A percentile compares a stretch with the other conserved stretches of the same genome.
Evolutionary conservation across 352 stramenopile genomes (phyloP).

Genomic region (Pythium phragmiticola): DNA sequence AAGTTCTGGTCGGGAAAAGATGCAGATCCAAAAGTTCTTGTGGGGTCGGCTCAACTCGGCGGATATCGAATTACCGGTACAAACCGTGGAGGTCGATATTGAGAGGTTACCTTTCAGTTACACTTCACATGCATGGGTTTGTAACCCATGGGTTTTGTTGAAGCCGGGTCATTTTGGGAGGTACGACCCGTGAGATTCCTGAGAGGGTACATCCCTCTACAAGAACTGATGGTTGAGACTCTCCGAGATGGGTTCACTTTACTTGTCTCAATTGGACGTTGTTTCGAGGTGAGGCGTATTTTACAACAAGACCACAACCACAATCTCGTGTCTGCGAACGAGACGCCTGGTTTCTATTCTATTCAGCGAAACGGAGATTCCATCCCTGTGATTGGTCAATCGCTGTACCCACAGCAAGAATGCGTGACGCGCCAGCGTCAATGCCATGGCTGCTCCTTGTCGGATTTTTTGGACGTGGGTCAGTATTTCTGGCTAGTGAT

Average conservation of each 20-base stretch:
- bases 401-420: constrained; percentile 16
- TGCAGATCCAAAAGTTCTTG: no score
- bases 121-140: no score
- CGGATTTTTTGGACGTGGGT: not conserved
- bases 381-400: constrained; percentile 8
- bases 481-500: constrained; percentile 2
- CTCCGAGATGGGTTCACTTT: constrained; percentile 17
- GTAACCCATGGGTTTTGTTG: no score
- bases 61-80: no score
- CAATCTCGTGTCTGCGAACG: constrained; percentile 13
- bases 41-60: no score
- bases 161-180: no score
- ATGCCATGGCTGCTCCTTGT: not conserved
- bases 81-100: no score
- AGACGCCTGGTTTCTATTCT: constrained; percentile 8
- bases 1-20: not conserved
- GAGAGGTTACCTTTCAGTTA: no score
- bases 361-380: constrained; percentile 16
- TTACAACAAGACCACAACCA: constrained; percentile 12
- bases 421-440: constrained; percentile 24
- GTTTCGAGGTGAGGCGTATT: constrained; percentile 8
- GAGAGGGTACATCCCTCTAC: not conserved
- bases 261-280: constrained; percentile 27
- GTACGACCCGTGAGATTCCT: no score
- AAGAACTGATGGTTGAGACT: constrained; percentile 7